phyloP scores from a whole-genome alignment of 805 yeast species.

The Spathaspora passalidarum region DNA sequence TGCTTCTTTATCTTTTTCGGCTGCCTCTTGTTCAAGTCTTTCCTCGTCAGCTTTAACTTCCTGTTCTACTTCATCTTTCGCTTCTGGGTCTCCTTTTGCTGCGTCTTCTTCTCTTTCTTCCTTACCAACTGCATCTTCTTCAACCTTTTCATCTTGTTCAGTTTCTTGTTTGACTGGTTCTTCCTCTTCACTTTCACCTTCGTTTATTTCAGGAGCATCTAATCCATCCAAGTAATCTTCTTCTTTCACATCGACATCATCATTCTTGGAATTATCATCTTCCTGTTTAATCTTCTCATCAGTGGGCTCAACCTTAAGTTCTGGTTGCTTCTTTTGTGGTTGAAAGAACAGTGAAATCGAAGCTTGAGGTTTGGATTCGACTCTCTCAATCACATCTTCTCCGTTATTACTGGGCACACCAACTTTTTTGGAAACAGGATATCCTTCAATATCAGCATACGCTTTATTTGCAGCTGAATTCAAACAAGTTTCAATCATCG shows the following conservation, averaged over 20 bases:
- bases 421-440: conserved; percentile 58
- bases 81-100: not conserved
- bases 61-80: conserved; percentile 3
- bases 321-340: conserved; percentile 10
- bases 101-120: not conserved
- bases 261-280: too few relatives aligned
- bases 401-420: conserved; percentile 58
- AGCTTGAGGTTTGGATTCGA: conserved; percentile 15
- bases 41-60: not conserved
- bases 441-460: conserved; percentile 43
- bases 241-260: too few relatives aligned
- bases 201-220: too few relatives aligned
- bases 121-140: too few relatives aligned
- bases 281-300: conserved; percentile 4
- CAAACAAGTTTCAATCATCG: conserved; percentile 38
- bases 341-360: conserved; percentile 28
- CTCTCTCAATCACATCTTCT: conserved; percentile 29
- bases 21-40: not conserved
- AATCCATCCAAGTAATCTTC: too few relatives aligned
- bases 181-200: conserved; percentile 6
- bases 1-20: not conserved
- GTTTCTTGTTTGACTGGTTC: conserved; percentile 7
- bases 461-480: conserved; percentile 29
- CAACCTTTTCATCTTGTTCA: conserved; percentile 4
- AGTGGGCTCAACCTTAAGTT: conserved; percentile 3